These are phyloP conservation scores for Onygena corvina DNA, from an alignment of 2,329 filamentous ascomycete species.

Conservation along the genomic window DNA sequence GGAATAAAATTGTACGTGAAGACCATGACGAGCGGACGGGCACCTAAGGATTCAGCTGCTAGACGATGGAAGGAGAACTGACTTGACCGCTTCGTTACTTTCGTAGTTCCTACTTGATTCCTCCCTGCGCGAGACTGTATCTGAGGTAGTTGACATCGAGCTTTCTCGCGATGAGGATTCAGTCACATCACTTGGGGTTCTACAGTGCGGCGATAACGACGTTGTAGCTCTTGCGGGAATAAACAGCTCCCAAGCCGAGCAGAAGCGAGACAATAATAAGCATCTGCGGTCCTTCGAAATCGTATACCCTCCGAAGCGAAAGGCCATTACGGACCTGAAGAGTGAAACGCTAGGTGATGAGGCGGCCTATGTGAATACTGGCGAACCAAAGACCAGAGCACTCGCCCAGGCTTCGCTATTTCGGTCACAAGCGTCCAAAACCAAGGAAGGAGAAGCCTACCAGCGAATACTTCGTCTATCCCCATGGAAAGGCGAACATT, in stretches of 20 bases:
- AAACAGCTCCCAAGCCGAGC: conserved; percentile 63
- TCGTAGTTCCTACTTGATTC: conserved; percentile 58
- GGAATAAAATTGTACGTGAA: conserved; percentile 66
- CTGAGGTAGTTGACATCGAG: conserved; percentile 58
- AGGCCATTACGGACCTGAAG: conserved; percentile 16
- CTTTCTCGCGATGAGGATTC: conserved; percentile 79
- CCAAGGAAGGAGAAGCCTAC: conserved; percentile 45
- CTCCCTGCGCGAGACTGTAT: conserved; percentile 51
- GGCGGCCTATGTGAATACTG: conserved; percentile 27
- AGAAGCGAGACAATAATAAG: conserved; percentile 65
- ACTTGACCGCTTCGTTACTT: background rate
- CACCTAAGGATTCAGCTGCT: background rate
- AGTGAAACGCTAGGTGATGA: conserved; percentile 14
- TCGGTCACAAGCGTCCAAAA: conserved; percentile 25
- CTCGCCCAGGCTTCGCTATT: conserved; percentile 44
- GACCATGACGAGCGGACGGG: background rate
- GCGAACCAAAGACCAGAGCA: conserved; percentile 16
- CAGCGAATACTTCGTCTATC: conserved; percentile 49
- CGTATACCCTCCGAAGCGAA: conserved; percentile 40
- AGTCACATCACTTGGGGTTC: conserved; percentile 66
- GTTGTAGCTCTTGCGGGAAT: conserved; percentile 60
- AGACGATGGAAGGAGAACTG: background rate
- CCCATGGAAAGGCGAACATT: conserved; percentile 41
- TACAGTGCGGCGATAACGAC: conserved; percentile 45
- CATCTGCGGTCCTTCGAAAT: conserved; percentile 70